Conservation (phyloP, 2,329 filamentous ascomycete species). For the Alternaria novae-zelandiae region DNA sequence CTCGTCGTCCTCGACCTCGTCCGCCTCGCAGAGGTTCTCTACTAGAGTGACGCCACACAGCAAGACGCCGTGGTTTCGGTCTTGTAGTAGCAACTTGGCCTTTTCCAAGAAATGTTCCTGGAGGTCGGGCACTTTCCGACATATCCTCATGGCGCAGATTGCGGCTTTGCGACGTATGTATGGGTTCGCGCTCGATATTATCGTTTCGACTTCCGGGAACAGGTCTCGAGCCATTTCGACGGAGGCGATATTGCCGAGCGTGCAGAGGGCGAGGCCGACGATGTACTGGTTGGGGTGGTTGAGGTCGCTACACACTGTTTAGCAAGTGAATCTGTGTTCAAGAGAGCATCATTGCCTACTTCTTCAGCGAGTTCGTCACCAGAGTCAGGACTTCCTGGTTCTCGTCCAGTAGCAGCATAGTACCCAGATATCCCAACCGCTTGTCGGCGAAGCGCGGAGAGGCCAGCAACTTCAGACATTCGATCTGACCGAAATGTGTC, state of each 20-base stretch:
- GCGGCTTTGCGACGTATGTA: conserved; percentile 97
- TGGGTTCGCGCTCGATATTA: conserved; percentile 93
- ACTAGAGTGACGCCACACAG: conserved; percentile 91
- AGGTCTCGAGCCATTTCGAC: conserved; percentile 98
- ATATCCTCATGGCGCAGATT: conserved; percentile 98
- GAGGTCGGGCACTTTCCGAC: conserved; percentile 94
- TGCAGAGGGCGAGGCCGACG: conserved; percentile 93
- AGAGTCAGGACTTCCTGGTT: conserved; percentile 97
- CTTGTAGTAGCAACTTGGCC: conserved; percentile 82
- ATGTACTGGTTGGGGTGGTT: conserved; percentile 99
- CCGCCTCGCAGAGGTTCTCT: conserved; percentile 90
- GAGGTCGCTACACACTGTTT: conserved; percentile 71
- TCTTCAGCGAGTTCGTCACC: conserved; percentile 97
- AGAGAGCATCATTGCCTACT: conserved; percentile 62
- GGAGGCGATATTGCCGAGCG: conserved; percentile 95
- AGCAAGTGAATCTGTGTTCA: conserved; percentile 7
- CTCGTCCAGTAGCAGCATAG: conserved; percentile 94
- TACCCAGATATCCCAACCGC: conserved; percentile 91
- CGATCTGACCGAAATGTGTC: conserved; percentile 98
- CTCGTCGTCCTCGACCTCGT: conserved; percentile 90
- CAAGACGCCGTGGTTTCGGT: conserved; percentile 94
- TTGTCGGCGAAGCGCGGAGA: conserved; percentile 98
- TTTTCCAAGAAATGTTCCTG: conserved; percentile 98
- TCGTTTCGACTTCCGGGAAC: conserved; percentile 92
- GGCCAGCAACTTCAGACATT: conserved; percentile 95